These are phyloP conservation scores for Punica granatum DNA, from an alignment of 345 rosid genomes.

Conservation along the genomic window DNA sequence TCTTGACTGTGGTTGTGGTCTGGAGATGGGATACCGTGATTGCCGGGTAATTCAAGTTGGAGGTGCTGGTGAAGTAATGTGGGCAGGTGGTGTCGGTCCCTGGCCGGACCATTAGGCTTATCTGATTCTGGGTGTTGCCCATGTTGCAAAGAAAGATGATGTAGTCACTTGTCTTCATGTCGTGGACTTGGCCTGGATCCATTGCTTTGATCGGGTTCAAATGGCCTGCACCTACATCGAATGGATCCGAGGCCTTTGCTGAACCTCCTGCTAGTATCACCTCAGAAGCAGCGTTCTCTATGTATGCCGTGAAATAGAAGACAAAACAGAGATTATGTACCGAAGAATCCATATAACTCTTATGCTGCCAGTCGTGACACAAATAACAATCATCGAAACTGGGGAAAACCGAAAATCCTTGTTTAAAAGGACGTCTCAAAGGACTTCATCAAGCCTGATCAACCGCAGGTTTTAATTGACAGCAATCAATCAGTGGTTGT, in stretches of 20 bases:
- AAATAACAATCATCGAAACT: too few species aligned
- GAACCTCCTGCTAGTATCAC: constrained; percentile 35
- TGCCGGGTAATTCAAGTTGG: constrained; percentile 57
- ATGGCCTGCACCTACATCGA: constrained; percentile 62
- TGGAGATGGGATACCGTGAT: constrained; percentile 39
- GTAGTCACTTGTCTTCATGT: constrained; percentile 43
- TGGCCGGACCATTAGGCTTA: constrained; percentile 16
- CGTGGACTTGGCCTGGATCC: constrained; percentile 65
- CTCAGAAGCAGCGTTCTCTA: constrained; percentile 24
- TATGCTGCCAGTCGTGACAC: too few species aligned
- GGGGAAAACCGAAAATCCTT: neutral
- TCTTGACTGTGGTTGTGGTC: constrained; percentile 34
- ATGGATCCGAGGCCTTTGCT: constrained; percentile 28
- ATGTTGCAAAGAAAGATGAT: constrained; percentile 51
- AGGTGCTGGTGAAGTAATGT: constrained; percentile 13
- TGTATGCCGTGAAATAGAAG: constrained; percentile 23
- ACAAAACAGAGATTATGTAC: neutral
- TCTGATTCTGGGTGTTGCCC: constrained; percentile 35
- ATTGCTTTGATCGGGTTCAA: constrained; percentile 50
- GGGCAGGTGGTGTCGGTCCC: constrained; percentile 21
- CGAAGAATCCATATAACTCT: neutral
- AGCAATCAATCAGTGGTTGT: neutral
- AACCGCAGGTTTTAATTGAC: neutral
- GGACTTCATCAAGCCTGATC: neutral
- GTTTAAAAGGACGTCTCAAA: neutral